Evolutionary conservation across 2,329 filamentous ascomycete genomes (phyloP).

Genomic region (Chrysoporthe cubensis): DNA sequence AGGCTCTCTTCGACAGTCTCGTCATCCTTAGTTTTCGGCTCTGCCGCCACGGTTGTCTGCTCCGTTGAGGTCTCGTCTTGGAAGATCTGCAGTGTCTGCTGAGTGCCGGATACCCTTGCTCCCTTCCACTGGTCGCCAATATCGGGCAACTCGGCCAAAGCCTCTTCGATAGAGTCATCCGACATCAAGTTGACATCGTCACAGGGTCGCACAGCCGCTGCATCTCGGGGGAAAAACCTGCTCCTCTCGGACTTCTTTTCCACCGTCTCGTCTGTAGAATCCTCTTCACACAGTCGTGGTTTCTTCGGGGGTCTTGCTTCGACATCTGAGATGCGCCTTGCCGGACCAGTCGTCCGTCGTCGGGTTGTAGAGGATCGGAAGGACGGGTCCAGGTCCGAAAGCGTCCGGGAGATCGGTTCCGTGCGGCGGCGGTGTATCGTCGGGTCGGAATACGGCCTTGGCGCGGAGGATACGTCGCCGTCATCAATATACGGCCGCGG

Average conservation of each 20-base stretch:
- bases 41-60: not conserved
- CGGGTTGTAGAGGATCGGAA: constrained; percentile 29
- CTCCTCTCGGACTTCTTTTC: constrained; percentile 49
- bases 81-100: constrained; percentile 51
- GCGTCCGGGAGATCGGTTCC: constrained; percentile 54
- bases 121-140: constrained; percentile 51
- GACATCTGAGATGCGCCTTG: constrained; percentile 26
- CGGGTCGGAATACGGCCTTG: constrained; percentile 41
- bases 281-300: constrained; percentile 56
- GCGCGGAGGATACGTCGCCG: constrained; percentile 28
- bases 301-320: constrained; percentile 57
- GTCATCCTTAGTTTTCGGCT: constrained; percentile 15
- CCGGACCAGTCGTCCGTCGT: constrained; percentile 35
- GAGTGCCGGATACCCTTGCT: constrained; percentile 41
- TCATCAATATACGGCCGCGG: constrained; percentile 60
- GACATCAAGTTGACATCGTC: constrained; percentile 53
- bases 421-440: constrained; percentile 54
- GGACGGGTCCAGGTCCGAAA: constrained; percentile 33
- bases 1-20: constrained; percentile 20
- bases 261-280: constrained; percentile 34
- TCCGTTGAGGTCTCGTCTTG: constrained; percentile 37
- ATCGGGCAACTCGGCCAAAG: constrained; percentile 55
- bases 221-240: constrained; percentile 54
- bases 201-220: constrained; percentile 29
- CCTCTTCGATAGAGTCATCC: constrained; percentile 62